A percentile compares a stretch with the other conserved stretches of the same genome.
These are phyloP conservation scores for Pichia occidentalis DNA, from an alignment of 805 yeast species.

Conservation along the genomic window DNA sequence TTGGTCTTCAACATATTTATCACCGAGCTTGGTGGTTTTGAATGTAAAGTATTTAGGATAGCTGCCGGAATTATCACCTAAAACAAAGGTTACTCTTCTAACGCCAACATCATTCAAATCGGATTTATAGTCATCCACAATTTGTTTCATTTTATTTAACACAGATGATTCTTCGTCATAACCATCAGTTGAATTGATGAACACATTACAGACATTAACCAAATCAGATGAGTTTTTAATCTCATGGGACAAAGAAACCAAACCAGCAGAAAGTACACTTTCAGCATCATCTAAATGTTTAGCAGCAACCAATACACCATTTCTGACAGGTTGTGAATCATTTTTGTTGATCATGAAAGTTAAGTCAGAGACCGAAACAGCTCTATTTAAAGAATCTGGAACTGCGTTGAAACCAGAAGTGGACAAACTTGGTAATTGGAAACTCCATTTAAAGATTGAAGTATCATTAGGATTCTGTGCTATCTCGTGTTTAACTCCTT, in stretches of 20 bases:
- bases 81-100: conserved; percentile 89
- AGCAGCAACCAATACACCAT: conserved; percentile 78
- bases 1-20: conserved; percentile 77
- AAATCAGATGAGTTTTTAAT: conserved; percentile 35
- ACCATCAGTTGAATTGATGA: conserved; percentile 69
- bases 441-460: conserved; percentile 82
- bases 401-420: conserved; percentile 70
- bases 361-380: conserved; percentile 88
- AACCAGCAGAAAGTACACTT: conserved; percentile 67
- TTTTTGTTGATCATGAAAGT: conserved; percentile 70
- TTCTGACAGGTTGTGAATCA: conserved; percentile 66
- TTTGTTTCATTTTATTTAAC: conserved; percentile 53
- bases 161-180: conserved; percentile 64
- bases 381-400: conserved; percentile 66
- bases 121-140: conserved; percentile 60
- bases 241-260: conserved; percentile 57
- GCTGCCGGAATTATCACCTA: conserved; percentile 76
- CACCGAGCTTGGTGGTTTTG: conserved; percentile 50
- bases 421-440: conserved; percentile 70
- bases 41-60: conserved; percentile 96
- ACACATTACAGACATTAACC: conserved; percentile 77
- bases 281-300: conserved; percentile 86
- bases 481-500: conserved; percentile 60
- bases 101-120: conserved; percentile 66
- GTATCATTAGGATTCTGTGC: conserved; percentile 38